Conservation (phyloP, 768 basidiomycete species). For the Strobilomyces confusus region DNA sequence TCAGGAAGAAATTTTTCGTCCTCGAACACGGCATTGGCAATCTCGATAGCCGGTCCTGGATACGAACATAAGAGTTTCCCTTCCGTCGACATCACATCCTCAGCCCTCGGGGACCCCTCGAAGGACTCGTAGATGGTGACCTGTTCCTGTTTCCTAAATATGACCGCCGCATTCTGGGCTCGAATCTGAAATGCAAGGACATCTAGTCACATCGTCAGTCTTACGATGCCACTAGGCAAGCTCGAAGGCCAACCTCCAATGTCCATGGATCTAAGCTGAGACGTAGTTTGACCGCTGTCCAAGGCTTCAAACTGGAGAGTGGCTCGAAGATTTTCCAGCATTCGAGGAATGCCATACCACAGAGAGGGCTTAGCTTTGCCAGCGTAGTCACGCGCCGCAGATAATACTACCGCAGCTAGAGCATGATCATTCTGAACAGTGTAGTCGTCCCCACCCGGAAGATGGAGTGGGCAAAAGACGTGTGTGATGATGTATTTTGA, state of each 20-base stretch:
- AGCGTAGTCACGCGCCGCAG: neutral
- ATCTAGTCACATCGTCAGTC: slow-evolving; percentile 25
- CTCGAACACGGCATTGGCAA: slow-evolving; percentile 30
- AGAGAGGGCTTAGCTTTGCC: neutral
- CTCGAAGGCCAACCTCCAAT: neutral
- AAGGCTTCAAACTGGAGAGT: neutral
- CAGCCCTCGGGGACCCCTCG: slow-evolving; percentile 34
- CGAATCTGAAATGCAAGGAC: slow-evolving; percentile 26
- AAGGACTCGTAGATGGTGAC: slow-evolving; percentile 43
- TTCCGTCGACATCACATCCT: slow-evolving; percentile 22
- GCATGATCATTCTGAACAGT: neutral
- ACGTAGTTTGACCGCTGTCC: neutral
- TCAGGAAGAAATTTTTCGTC: slow-evolving; percentile 32
- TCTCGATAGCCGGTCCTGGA: slow-evolving; percentile 40
- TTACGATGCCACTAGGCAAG: neutral
- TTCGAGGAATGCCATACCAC: neutral
- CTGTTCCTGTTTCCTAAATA: slow-evolving; percentile 30
- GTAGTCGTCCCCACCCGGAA: slow-evolving; percentile 6
- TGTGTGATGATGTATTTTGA: neutral
- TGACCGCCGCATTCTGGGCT: slow-evolving; percentile 38
- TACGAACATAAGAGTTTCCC: slow-evolving; percentile 44
- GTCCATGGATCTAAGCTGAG: neutral
- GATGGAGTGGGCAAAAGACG: neutral
- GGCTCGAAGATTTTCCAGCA: neutral
- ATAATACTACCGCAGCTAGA: neutral